Evolutionary conservation across 2,329 filamentous ascomycete genomes (phyloP), one percentile per base, ranked within the genome.

Genomic region (Lecanosticta acicola): DNA sequence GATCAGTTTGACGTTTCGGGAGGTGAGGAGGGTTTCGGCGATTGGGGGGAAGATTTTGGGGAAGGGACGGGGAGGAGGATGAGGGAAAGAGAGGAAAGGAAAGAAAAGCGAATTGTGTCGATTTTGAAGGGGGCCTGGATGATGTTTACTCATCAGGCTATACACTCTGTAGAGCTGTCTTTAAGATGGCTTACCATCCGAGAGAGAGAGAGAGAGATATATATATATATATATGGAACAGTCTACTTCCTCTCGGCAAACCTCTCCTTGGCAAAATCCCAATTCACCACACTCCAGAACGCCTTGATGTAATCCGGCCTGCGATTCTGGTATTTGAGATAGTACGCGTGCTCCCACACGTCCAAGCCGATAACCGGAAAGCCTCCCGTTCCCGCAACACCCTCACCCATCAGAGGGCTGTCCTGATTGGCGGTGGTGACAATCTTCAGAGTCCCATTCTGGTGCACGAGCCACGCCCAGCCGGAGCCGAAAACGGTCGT

Each of bases 341-440:
- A 94, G 64, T 94, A 94, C 0, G 88, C 88, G 71, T 94, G 88
- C 71, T 94, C 88, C 88, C 87, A 94, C 80, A 94, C 91, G 65
- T 94, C 88, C 2, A 94, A 75, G 0, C 87, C 87, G 34, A 89
- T 74, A 16, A 94, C 70, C 7, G 84, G 83, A 33, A 48, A 52
- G 4, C 59, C 58, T 20, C 48, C 50, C 3, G 78, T 75, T 13
- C 72, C 72, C 58, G 83, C 77, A 3, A 87, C 77, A 1, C 84
- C 45, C 48, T 57, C 54, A 7, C 59, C 59, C 54, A 59, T 59
- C 11, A 64, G 41, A 34, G 60, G 59, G 41, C 53, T 83, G 61
- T 94, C 88, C 71, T 94, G 88, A 63, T 94, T 87, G 65, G 88
- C 87, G n/a, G 85, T 89, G 0, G 84, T 88, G 7, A 84, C 74